phyloP scores from a whole-genome alignment of 2,329 filamentous ascomycete genomes.

The Mycocentrospora acerina region DNA sequence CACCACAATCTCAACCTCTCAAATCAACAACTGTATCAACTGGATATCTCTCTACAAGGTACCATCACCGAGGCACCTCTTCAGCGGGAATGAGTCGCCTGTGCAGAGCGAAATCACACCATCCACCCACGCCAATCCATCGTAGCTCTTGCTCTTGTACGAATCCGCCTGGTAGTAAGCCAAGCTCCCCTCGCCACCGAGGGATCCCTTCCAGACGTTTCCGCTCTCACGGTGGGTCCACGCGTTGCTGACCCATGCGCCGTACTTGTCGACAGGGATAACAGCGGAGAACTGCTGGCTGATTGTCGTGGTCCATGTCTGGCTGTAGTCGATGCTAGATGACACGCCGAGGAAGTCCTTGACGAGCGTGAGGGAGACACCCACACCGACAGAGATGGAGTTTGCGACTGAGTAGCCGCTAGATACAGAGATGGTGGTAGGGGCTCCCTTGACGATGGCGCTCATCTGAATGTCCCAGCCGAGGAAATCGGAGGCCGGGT shows the following conservation, averaged over 20 bases:
- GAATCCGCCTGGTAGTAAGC: conserved; percentile 38
- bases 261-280: conserved; percentile 43
- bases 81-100: conserved; percentile 40
- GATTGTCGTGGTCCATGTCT: conserved; percentile 38
- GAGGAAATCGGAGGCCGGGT: conserved; percentile 30
- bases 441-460: conserved; percentile 34
- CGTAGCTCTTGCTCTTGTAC: conserved; percentile 36
- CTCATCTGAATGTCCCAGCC: conserved; percentile 47
- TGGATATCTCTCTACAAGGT: conserved; percentile 13
- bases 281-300: conserved; percentile 32
- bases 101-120: conserved; percentile 44
- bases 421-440: conserved; percentile 30
- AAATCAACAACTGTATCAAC: no score
- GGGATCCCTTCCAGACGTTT: conserved; percentile 38
- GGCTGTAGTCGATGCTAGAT: conserved; percentile 27
- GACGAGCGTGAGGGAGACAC: conserved; percentile 19
- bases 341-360: conserved; percentile 28
- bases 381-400: conserved; percentile 25
- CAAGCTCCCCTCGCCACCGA: conserved; percentile 29
- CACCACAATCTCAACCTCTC: no score
- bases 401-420: conserved; percentile 42
- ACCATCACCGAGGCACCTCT: conserved; percentile 43
- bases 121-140: conserved; percentile 43
- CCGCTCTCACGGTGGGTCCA: conserved; percentile 38
- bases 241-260: conserved; percentile 44